Evolutionary conservation across 768 basidiomycete genomes (phyloP), one percentile per base, ranked within the genome.

Genomic region (Hygrocybe punicea): DNA sequence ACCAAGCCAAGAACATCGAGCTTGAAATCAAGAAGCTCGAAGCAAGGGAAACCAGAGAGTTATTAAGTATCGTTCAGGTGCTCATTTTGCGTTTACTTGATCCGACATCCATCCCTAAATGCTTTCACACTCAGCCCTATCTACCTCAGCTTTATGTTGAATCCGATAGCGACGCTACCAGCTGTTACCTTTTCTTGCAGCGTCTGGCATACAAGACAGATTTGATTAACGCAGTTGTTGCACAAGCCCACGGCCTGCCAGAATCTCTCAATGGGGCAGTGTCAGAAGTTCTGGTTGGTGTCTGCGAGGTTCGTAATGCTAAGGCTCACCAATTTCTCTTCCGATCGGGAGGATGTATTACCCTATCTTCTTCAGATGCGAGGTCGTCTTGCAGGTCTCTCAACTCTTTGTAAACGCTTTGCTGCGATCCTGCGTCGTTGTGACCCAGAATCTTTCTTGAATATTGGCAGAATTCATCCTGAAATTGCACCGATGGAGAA

Each of bases 401-500:
- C 91, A 0, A 87, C 84, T 1, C 76, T 95, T 5, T 93, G 93
- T 80, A 89, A 88, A 67, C 89, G 94, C 17, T 98, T 98, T 65
- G 85, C 91, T 2, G 87, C 90, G 0, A 80, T 94, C 61, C 80
- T 98, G 53, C 81, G 85, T 29, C 79, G 85, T 16, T 91, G 90
- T 67, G 86, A 93, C 62, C 85, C 91, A 7, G 86, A 90, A 55
- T 85, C 86, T 4, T 99, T 95, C 83, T 72, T 98, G 58, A 86
- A 82, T 62, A 83, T 89, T 42, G 96, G 94, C 0, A 82, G 90
- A 29, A 78, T 96, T 16, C 90, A 84, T 65, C 83, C 82, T 6
- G 97, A 99, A 61, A 81, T 98, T 19, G 83, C 84, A 0, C 89
- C 88, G 0, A 84, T 97, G 69, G 97, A 99, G 75, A 91, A 89